Percentiles rank a stretch among this genome's conserved stretches.
phyloP scores from a whole-genome alignment of 805 yeast genomes.

The Wickerhamomyces xylosicus region DNA sequence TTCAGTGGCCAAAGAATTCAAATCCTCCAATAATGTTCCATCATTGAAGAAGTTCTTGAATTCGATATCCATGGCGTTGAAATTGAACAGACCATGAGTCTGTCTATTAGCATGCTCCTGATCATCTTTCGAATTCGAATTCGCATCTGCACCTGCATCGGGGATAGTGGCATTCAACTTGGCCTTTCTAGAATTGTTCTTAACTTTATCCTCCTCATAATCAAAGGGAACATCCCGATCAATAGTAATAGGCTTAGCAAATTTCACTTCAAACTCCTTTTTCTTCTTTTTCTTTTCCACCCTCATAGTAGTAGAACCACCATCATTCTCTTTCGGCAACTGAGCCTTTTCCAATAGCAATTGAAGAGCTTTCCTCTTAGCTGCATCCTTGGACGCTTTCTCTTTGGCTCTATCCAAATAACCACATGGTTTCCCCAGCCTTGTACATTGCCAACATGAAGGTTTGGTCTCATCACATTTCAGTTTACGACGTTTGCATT shows the following conservation, averaged over 20 bases:
- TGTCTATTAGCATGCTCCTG: neutral
- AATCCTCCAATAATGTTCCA: neutral
- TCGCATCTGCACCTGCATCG: no score
- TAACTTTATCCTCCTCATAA: neutral
- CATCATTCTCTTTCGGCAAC: neutral
- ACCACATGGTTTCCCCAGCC: slow-evolving; percentile 25
- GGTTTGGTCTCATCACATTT: slow-evolving; percentile 21
- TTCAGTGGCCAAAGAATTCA: neutral
- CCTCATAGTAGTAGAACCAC: neutral
- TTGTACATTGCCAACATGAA: slow-evolving; percentile 30
- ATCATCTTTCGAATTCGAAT: no score
- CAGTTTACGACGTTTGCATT: slow-evolving; percentile 33
- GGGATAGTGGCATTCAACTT: no score
- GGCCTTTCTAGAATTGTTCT: no score
- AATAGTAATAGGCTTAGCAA: neutral
- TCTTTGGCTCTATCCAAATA: slow-evolving; percentile 22
- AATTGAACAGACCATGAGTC: neutral
- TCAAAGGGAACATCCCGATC: neutral
- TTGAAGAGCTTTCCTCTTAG: neutral
- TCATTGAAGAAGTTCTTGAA: neutral
- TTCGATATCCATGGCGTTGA: neutral
- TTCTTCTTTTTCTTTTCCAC: neutral
- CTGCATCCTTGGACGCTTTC: slow-evolving; percentile 11
- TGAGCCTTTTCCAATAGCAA: neutral
- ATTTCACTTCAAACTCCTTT: neutral